These are phyloP conservation scores for Lactifluus volemus DNA, from an alignment of 768 basidiomycete species.

Conservation along the genomic window DNA sequence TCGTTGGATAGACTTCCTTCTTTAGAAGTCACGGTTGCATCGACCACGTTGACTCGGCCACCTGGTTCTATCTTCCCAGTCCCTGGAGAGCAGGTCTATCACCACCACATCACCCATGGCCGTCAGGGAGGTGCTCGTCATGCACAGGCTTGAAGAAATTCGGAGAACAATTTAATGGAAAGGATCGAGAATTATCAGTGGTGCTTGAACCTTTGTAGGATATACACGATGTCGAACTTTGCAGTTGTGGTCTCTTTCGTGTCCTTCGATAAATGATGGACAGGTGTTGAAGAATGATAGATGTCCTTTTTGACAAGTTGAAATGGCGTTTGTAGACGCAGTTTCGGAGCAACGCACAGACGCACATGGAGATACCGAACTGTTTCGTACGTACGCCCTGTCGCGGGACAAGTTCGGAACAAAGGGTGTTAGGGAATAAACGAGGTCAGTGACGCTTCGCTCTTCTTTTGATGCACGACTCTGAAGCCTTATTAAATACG, in stretches of 20 bases:
- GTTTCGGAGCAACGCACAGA: too few relatives aligned
- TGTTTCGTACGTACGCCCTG: too few relatives aligned
- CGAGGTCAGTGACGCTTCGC: too few relatives aligned
- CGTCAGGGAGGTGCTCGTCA: slow-evolving; percentile 5
- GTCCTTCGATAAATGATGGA: neutral
- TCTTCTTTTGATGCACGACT: too few relatives aligned
- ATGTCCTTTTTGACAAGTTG: neutral
- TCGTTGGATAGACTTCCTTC: neutral
- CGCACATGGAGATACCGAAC: too few relatives aligned
- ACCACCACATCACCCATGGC: slow-evolving; percentile 13
- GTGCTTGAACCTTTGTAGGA: neutral
- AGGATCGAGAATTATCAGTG: neutral
- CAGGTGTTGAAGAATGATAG: neutral
- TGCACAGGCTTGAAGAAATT: neutral
- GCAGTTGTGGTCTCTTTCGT: neutral
- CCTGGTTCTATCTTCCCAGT: slow-evolving; percentile 8
- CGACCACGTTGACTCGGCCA: neutral
- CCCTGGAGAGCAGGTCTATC: neutral
- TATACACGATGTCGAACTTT: neutral
- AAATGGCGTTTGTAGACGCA: too few relatives aligned
- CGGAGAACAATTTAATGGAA: neutral
- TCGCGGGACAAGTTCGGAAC: too few relatives aligned
- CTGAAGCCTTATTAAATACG: too few relatives aligned
- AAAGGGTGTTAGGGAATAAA: too few relatives aligned
- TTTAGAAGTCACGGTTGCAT: slow-evolving; percentile 11